Conservation (phyloP, 192 early-diverging fungal genomes). For the Chytriomyces hyalinus region DNA sequence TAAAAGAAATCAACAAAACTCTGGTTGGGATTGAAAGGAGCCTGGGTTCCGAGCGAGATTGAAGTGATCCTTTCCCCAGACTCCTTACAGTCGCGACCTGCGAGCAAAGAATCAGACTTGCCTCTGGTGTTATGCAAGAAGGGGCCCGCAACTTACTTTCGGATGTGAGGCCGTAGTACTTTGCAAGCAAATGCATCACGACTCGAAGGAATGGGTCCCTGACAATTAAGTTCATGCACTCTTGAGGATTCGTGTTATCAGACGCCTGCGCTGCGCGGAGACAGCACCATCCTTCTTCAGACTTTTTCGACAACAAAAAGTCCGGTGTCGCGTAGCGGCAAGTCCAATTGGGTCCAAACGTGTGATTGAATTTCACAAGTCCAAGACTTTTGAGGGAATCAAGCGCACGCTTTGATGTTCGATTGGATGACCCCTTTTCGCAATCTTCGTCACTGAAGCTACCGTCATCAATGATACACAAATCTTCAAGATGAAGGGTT, state of each 20-base stretch:
- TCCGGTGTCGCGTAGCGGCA: not conserved
- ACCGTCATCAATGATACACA: no score
- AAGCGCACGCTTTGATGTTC: no score
- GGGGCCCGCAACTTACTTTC: not conserved
- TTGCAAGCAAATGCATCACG: conserved; percentile 1
- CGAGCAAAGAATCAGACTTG: not conserved
- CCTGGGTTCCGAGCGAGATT: not conserved
- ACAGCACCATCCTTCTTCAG: conserved; percentile 22
- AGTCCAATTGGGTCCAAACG: not conserved
- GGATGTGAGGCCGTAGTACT: conserved; percentile 7
- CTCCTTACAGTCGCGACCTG: not conserved
- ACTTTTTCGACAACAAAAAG: not conserved
- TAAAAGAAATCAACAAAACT: not conserved
- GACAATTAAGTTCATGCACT: conserved; percentile 4
- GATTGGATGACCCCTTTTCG: no score
- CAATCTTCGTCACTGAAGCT: no score
- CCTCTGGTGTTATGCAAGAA: not conserved
- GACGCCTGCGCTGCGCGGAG: not conserved
- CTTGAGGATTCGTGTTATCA: not conserved
- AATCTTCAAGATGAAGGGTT: no score
- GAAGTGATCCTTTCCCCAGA: not conserved
- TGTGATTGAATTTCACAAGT: no score
- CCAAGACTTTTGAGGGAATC: no score
- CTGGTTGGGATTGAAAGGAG: not conserved
- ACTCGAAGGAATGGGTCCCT: conserved; percentile 14